Conservation (phyloP, 208 protist species). For the Wallacemonas sp. region DNA sequence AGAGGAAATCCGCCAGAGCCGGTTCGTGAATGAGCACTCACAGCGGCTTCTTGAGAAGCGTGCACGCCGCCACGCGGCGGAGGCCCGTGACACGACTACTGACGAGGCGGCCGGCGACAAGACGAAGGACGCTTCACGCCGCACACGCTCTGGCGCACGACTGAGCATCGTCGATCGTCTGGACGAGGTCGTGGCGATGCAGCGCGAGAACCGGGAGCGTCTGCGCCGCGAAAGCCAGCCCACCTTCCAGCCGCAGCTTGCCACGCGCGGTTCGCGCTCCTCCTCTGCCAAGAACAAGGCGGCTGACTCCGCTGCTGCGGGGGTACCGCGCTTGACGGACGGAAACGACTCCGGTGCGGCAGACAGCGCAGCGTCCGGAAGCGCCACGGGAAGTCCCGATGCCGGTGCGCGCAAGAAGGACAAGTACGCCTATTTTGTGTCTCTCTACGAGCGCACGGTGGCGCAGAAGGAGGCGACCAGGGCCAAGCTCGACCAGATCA, state of each 20-base stretch:
- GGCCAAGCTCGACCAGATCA: conserved; percentile 9
- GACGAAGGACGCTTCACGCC: background rate
- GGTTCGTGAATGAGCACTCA: conserved; percentile 13
- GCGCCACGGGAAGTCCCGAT: too few species aligned
- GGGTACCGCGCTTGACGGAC: too few species aligned
- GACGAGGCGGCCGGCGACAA: background rate
- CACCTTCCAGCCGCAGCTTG: conserved; percentile 22
- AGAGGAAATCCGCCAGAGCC: conserved; percentile 6
- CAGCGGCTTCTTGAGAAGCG: background rate
- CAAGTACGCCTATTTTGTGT: conserved; percentile 16
- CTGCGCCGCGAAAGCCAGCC: conserved; percentile 13
- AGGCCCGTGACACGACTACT: background rate
- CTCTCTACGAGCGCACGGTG: conserved; percentile 12
- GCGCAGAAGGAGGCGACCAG: conserved; percentile 14
- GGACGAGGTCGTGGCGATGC: conserved; percentile 12
- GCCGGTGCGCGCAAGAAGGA: background rate
- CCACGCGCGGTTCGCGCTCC: background rate
- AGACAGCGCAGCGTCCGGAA: too few species aligned
- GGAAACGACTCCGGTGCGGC: too few species aligned
- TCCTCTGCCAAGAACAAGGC: background rate
- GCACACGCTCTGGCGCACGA: too few species aligned
- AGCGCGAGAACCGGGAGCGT: conserved; percentile 13
- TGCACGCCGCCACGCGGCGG: background rate
- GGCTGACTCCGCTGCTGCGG: too few species aligned
- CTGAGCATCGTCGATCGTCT: conserved; percentile 11